These are phyloP conservation scores for Dothideomycetidae sp. DNA, from an alignment of 2,329 filamentous ascomycete genomes.

Conservation along the genomic window DNA sequence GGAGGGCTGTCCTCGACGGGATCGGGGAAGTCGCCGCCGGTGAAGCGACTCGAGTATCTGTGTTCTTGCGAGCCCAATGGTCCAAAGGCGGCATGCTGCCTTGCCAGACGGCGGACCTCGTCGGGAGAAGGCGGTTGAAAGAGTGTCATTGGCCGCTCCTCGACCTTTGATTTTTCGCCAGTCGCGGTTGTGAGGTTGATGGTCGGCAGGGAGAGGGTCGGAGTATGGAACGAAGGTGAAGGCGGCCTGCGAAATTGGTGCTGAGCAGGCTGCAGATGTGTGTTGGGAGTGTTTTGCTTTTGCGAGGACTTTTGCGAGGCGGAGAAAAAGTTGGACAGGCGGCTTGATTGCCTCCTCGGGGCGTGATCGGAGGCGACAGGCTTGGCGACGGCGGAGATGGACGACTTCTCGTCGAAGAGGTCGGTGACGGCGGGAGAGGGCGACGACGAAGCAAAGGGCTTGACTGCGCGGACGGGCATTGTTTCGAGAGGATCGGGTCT, in stretches of 20 bases:
- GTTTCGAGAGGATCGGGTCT: neutral
- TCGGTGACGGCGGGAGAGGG: conserved; percentile 36
- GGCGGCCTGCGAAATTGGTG: conserved; percentile 44
- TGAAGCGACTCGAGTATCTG: conserved; percentile 77
- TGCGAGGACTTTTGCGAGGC: conserved; percentile 21
- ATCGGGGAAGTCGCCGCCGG: conserved; percentile 62
- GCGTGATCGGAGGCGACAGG: conserved; percentile 9
- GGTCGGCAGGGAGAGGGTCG: conserved; percentile 67
- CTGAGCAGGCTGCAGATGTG: conserved; percentile 25
- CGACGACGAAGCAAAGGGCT: conserved; percentile 41
- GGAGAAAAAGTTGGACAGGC: conserved; percentile 17
- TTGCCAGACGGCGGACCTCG: conserved; percentile 61
- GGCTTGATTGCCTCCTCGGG: conserved; percentile 14
- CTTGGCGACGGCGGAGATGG: conserved; percentile 18
- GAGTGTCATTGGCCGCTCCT: conserved; percentile 62
- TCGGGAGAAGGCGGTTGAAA: conserved; percentile 80
- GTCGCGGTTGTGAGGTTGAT: conserved; percentile 84
- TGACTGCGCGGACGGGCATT: conserved; percentile 50
- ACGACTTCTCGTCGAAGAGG: conserved; percentile 39
- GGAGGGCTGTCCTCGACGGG: conserved; percentile 90
- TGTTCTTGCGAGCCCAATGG: conserved; percentile 69
- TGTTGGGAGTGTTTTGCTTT: conserved; percentile 25
- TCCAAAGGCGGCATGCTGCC: conserved; percentile 80
- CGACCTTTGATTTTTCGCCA: conserved; percentile 57
- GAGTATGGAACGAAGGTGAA: conserved; percentile 51